These are phyloP conservation scores for Heritiera fomes DNA, from an alignment of 345 rosid genomes.

Conservation along the genomic window DNA sequence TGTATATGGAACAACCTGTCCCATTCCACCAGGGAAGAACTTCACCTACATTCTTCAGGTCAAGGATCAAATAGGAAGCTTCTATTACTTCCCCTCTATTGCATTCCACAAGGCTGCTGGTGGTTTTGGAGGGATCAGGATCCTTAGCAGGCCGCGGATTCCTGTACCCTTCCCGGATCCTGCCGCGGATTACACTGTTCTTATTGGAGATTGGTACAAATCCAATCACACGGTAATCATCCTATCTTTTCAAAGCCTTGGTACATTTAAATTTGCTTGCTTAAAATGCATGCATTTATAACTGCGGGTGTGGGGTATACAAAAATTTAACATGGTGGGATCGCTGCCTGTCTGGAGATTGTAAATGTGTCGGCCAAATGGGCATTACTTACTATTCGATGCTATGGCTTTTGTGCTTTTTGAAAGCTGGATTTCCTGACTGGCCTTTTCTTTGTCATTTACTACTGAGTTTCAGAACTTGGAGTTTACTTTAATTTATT, in stretches of 20 bases:
- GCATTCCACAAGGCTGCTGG: conserved; percentile 82
- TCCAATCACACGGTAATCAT: conserved; percentile 63
- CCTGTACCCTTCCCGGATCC: conserved; percentile 75
- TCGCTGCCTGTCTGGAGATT: neutral
- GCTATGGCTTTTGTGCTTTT: neutral
- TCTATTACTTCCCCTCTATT: conserved; percentile 74
- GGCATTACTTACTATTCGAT: conserved; percentile 1
- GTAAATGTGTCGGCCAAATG: conserved; percentile 10
- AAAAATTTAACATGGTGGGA: conserved; percentile 8
- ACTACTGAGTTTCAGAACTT: neutral
- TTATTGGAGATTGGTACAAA: conserved; percentile 75
- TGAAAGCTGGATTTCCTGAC: conserved; percentile 14
- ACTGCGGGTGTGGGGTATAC: neutral
- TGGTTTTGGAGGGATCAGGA: conserved; percentile 68
- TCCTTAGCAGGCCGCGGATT: conserved; percentile 66
- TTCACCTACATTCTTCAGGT: conserved; percentile 74
- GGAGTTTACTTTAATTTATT: neutral
- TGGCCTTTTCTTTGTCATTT: conserved; percentile 3
- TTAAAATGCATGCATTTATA: conserved; percentile 1
- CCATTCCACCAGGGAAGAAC: conserved; percentile 72
- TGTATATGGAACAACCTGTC: conserved; percentile 71
- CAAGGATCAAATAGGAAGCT: conserved; percentile 84
- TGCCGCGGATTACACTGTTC: conserved; percentile 59
- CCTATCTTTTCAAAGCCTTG: neutral
- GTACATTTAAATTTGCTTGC: neutral